Percentiles rank a stretch among this genome's conserved stretches.
Conservation (phyloP, 345 rosid genomes). For the Euphorbia peplus region DNA sequence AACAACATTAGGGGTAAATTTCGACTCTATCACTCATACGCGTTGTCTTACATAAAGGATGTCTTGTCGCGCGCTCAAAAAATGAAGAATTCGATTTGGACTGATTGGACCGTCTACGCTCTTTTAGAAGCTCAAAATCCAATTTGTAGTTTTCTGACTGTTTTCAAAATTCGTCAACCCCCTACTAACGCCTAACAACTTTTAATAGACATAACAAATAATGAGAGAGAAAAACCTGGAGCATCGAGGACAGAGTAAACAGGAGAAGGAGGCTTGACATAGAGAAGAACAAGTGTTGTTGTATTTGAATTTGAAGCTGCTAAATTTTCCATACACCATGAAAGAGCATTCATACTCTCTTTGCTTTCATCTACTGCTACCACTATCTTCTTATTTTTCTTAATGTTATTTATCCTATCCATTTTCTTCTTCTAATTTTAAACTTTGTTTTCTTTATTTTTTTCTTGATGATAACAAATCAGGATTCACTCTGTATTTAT, state of each 20-base stretch:
- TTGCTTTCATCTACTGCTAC: conserved; percentile 89
- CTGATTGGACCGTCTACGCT: too few species aligned
- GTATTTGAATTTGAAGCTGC: conserved; percentile 32
- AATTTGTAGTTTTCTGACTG: too few species aligned
- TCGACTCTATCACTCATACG: too few species aligned
- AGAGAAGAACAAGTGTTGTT: conserved; percentile 63
- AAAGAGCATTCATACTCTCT: conserved; percentile 90
- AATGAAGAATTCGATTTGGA: too few species aligned
- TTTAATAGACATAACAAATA: not conserved
- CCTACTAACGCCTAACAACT: too few species aligned
- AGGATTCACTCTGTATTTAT: not conserved
- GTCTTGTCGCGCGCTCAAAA: too few species aligned
- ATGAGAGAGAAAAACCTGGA: conserved; percentile 41
- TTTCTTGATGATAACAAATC: conserved; percentile 4
- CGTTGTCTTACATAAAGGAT: too few species aligned
- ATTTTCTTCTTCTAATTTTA: not conserved
- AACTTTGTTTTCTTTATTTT: not conserved
- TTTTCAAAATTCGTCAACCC: too few species aligned
- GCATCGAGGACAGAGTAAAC: conserved; percentile 60
- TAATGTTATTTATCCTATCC: conserved; percentile 31
- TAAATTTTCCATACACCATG: conserved; percentile 74
- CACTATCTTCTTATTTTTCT: conserved; percentile 42
- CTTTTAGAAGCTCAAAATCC: too few species aligned
- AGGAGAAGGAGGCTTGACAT: conserved; percentile 75
- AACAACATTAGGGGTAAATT: too few species aligned